A percentile compares a stretch with the other conserved stretches of the same genome.
phyloP scores from a whole-genome alignment of 352 stramenopile genomes.

The Phytophthora pini region DNA sequence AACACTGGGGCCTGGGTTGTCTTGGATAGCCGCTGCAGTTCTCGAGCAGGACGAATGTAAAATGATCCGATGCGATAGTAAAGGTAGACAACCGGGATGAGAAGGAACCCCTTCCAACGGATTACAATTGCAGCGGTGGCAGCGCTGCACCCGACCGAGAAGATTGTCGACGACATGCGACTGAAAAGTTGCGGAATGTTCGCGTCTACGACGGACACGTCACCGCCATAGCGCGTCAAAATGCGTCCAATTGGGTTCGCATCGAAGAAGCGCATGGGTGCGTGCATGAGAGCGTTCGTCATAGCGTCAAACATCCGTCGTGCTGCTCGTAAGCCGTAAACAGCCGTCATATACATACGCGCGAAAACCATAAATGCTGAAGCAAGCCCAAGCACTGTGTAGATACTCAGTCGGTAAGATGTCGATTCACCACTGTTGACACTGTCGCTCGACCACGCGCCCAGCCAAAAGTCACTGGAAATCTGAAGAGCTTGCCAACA shows the following conservation, averaged over 20 bases:
- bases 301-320: conserved; percentile 89
- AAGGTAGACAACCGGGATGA: conserved; percentile 81
- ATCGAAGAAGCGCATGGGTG: conserved; percentile 94
- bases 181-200: conserved; percentile 59
- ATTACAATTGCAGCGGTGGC: conserved; percentile 86
- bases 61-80: conserved; percentile 71
- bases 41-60: conserved; percentile 58
- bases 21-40: conserved; percentile 58
- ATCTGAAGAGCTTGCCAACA: conserved; percentile 82
- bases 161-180: conserved; percentile 67
- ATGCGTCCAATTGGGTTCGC: conserved; percentile 91
- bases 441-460: conserved; percentile 76
- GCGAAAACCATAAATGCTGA: conserved; percentile 50
- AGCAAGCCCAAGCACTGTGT: conserved; percentile 44
- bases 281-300: conserved; percentile 84
- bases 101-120: conserved; percentile 77
- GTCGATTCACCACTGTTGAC: conserved; percentile 39
- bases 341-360: conserved; percentile 50
- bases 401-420: conserved; percentile 51
- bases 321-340: conserved; percentile 50
- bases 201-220: conserved; percentile 92
- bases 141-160: conserved; percentile 80
- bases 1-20: conserved; percentile 57
- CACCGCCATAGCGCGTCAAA: conserved; percentile 90
- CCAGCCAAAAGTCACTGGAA: conserved; percentile 90